Base-by-base conservation (phyloP, 345 rosid genomes). In the Sisymbrium altissimum region DNA sequence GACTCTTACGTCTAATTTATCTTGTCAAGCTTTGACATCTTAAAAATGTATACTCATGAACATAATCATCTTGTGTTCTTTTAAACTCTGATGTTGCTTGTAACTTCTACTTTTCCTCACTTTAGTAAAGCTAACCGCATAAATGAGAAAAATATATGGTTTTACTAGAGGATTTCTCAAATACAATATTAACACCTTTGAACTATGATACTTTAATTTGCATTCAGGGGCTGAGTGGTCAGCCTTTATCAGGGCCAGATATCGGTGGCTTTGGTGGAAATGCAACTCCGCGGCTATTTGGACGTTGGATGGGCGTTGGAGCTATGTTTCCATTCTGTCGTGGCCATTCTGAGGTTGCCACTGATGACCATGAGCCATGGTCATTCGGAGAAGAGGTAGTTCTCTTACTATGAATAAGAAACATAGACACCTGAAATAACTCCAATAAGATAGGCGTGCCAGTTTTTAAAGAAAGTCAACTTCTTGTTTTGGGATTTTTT, bases 211-310 rank as follows among this genome's bases (percentile, higher is more conserved):
- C 36, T 1, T 33, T 6, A 6, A 33, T 33, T n/a, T n/a, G 25
- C 14, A 46, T 48, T 66, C 75, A 92, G 98, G 98, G 96, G 49
- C 89, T 92, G 38, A 90, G 98, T 76, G 98, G 95, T 66, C 98
- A 92, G 80, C 95, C 93, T 25, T 81, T 92, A 74, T 81, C 98
- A n/a, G 98, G 98, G 75, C 95, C 98, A 78, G 96, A 92, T 85
- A 88, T 92, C 54, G 98, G 98, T 80, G 98, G 98, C 63, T 90
- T 85, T 79, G 93, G 67, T 45, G 98, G 91, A 69, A 90, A 92
- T 82, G 95, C 98, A 19, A 79, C 95, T 15, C 90, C 98, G 3
- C 87, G 81, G 75, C 86, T 93, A 66, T 93, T 90, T 76, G 98
- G 91, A 68, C 83, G 91, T 64, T 93, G 96, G 98, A 86, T 93